phyloP scores from a whole-genome alignment of 768 basidiomycete species.

The Boletus fagicola region DNA sequence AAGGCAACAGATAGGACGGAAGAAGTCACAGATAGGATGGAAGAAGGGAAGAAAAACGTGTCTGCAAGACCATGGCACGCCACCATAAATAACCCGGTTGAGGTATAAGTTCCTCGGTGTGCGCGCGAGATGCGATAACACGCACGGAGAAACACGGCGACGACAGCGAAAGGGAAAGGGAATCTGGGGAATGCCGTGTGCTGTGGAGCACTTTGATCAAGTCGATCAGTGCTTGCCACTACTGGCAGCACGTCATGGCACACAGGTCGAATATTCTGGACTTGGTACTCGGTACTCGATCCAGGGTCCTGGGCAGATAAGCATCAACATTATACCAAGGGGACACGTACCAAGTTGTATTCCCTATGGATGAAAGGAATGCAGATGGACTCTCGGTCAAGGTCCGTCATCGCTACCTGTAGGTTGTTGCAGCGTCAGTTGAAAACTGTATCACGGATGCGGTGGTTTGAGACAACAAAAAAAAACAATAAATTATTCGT shows the following conservation, averaged over 20 bases:
- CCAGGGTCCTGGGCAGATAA: constrained; percentile 11
- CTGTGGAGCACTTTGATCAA: not conserved
- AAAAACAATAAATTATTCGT: no score
- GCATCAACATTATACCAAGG: not conserved
- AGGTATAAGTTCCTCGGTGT: not conserved
- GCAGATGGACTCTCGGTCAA: not conserved
- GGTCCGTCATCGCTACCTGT: not conserved
- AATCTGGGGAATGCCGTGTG: not conserved
- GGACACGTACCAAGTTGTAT: not conserved
- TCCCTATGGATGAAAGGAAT: not conserved
- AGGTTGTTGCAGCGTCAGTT: not conserved
- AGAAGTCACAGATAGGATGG: not conserved
- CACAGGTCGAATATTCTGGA: not conserved
- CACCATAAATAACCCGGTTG: constrained; percentile 12
- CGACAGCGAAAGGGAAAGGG: not conserved
- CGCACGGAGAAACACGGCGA: not conserved
- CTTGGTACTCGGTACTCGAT: not conserved
- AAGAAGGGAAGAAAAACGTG: constrained; percentile 19
- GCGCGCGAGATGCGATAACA: constrained; percentile 13
- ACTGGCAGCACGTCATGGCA: not conserved
- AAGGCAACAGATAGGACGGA: not conserved
- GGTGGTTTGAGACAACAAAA: no score
- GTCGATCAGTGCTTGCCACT: not conserved
- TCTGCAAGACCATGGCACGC: not conserved
- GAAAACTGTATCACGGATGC: not conserved